Evolutionary conservation across 192 early-diverging fungal species (phyloP).

Genomic region (Dimargaris cristalligena): DNA sequence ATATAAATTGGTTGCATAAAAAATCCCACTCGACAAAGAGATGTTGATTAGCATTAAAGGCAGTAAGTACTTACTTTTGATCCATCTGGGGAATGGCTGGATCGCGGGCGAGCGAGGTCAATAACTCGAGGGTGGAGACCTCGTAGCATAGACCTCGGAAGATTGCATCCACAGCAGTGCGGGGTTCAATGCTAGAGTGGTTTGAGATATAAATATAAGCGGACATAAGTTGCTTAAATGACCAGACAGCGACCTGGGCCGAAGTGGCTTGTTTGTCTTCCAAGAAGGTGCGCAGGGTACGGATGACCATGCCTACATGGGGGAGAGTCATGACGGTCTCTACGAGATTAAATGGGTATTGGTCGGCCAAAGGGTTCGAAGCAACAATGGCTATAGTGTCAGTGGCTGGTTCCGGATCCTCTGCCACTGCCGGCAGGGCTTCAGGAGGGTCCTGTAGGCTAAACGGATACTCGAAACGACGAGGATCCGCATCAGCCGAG

Average conservation of each 20-base stretch:
- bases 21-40: too few relatives aligned
- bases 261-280: not conserved
- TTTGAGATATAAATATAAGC: conserved; percentile 1
- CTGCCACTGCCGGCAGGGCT: too few relatives aligned
- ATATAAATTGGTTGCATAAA: too few relatives aligned
- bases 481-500: not conserved
- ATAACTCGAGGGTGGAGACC: conserved; percentile 7
- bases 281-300: not conserved
- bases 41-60: too few relatives aligned
- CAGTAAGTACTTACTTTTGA: not conserved
- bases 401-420: not conserved
- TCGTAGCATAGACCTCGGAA: conserved; percentile 5
- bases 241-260: not conserved
- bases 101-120: not conserved
- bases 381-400: not conserved
- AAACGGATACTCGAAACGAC: not conserved
- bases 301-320: not conserved
- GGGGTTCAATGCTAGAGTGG: not conserved
- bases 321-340: not conserved
- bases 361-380: not conserved
- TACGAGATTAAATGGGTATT: not conserved
- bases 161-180: not conserved
- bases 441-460: too few relatives aligned
- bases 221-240: not conserved
- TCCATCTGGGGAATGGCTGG: not conserved